phyloP scores from a whole-genome alignment of 495 filamentous ascomycete genomes.

The Neurospora pannonica region DNA sequence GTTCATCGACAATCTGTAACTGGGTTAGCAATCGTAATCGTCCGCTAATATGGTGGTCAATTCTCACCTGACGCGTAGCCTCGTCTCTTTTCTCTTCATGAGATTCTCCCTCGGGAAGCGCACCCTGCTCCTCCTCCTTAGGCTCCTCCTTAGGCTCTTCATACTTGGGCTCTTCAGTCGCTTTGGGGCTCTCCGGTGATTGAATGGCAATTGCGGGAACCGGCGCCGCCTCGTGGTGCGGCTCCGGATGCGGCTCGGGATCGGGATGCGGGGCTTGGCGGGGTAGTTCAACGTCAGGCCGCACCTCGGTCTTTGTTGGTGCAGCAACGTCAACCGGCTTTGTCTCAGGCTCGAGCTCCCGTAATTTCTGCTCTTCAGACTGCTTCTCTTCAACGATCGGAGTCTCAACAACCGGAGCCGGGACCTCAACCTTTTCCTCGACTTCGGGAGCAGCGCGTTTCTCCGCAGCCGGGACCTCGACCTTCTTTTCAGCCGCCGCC shows the following conservation, averaged over 20 bases:
- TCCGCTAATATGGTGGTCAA: background rate
- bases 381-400: constrained; percentile 9
- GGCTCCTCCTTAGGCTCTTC: constrained; percentile 6
- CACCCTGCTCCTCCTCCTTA: constrained; percentile 21
- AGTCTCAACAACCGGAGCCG: constrained; percentile 5
- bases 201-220: background rate
- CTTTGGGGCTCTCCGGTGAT: background rate
- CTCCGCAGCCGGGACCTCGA: background rate
- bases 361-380: constrained; percentile 15
- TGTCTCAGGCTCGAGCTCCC: background rate
- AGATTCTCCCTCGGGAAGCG: background rate
- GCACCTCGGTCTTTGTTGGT: background rate
- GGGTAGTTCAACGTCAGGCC: background rate
- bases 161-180: background rate
- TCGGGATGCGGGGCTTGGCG: background rate
- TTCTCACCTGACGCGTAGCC: background rate
- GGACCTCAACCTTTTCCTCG: background rate
- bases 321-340: constrained; percentile 6
- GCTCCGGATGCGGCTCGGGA: background rate
- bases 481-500: background rate
- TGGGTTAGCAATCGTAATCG: background rate
- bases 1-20: background rate
- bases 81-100: background rate
- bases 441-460: background rate
- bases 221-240: background rate